phyloP scores from a whole-genome alignment of 1,284 basidiomycete genomes.

The Ceratobasidium theobromae region DNA sequence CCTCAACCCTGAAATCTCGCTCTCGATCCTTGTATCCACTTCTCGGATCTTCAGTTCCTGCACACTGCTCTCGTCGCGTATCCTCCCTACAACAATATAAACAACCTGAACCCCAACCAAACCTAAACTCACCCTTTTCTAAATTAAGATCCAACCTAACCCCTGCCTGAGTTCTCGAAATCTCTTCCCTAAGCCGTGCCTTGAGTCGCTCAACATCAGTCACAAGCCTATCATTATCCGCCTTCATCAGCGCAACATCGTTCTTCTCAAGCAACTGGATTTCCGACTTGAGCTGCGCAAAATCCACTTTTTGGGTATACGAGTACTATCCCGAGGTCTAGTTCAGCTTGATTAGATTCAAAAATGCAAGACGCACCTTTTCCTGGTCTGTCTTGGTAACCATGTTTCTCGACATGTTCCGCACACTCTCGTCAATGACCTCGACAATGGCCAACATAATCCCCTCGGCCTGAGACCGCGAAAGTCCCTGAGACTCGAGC shows the following conservation, averaged over 20 bases:
- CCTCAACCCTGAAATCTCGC: constrained; percentile 88
- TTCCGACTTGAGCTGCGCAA: constrained; percentile 95
- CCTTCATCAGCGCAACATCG: constrained; percentile 86
- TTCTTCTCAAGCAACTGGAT: constrained; percentile 97
- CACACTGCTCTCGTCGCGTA: constrained; percentile 89
- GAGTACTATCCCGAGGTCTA: constrained; percentile 60
- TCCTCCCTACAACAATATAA: constrained; percentile 56
- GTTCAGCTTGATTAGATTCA: not conserved
- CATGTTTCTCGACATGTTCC: constrained; percentile 92
- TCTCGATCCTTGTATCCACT: constrained; percentile 96
- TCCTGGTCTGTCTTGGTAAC: constrained; percentile 93
- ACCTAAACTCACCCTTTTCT: constrained; percentile 68
- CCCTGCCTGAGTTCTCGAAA: constrained; percentile 89
- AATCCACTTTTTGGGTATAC: constrained; percentile 96
- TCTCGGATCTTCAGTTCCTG: constrained; percentile 98
- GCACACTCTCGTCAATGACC: constrained; percentile 91
- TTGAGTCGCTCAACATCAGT: constrained; percentile 95
- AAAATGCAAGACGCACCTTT: constrained; percentile 60
- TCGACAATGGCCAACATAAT: constrained; percentile 94
- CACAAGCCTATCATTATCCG: constrained; percentile 67
- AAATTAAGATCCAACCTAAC: constrained; percentile 94
- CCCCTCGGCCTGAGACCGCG: constrained; percentile 86
- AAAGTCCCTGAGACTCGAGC: constrained; percentile 83
- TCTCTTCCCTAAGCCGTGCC: constrained; percentile 88
- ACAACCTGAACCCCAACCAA: not conserved